Percentiles rank a stretch among this genome's conserved stretches.
These are phyloP conservation scores for Rhizopus microsporus DNA, from an alignment of 371 early-diverging fungal species.

Conservation along the genomic window DNA sequence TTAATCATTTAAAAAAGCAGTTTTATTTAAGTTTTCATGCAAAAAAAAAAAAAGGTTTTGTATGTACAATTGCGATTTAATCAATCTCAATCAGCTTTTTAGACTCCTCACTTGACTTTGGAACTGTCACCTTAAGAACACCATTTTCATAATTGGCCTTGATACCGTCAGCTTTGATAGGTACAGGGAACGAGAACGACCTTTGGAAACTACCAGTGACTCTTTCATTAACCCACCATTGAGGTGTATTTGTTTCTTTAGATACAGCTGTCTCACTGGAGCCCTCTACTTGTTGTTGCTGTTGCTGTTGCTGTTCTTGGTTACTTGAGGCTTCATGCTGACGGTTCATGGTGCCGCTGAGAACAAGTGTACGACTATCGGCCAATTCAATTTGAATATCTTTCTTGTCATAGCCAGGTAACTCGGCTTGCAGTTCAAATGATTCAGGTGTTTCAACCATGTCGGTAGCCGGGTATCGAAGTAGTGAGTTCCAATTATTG, in stretches of 20 bases:
- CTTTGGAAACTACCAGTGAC: conserved; percentile 22
- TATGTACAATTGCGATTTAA: too few relatives aligned
- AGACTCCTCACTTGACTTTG: conserved; percentile 7
- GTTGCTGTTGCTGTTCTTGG: conserved; percentile 2
- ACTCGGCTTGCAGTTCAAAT: conserved; percentile 39
- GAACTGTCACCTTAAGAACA: conserved; percentile 25
- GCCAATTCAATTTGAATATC: conserved; percentile 37
- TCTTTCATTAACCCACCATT: conserved; percentile 24
- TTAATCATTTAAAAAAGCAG: too few relatives aligned
- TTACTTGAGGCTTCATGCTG: background rate
- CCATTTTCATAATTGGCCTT: conserved; percentile 31
- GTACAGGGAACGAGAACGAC: conserved; percentile 23
- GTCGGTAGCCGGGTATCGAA: conserved; percentile 33
- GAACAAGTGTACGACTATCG: conserved; percentile 29
- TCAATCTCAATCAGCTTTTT: too few relatives aligned
- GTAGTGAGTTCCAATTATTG: background rate
- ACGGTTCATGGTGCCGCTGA: conserved; percentile 26
- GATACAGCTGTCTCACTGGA: conserved; percentile 1
- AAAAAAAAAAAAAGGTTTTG: too few relatives aligned
- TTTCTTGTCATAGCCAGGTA: conserved; percentile 41
- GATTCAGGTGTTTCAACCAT: conserved; percentile 26
- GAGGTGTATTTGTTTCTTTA: background rate
- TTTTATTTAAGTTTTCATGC: too few relatives aligned
- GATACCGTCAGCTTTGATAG: conserved; percentile 19
- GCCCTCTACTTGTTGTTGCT: background rate